Percentiles rank a stretch among this genome's conserved stretches.
phyloP scores from a whole-genome alignment of 345 rosid species.

The Erucastrum elatum region DNA sequence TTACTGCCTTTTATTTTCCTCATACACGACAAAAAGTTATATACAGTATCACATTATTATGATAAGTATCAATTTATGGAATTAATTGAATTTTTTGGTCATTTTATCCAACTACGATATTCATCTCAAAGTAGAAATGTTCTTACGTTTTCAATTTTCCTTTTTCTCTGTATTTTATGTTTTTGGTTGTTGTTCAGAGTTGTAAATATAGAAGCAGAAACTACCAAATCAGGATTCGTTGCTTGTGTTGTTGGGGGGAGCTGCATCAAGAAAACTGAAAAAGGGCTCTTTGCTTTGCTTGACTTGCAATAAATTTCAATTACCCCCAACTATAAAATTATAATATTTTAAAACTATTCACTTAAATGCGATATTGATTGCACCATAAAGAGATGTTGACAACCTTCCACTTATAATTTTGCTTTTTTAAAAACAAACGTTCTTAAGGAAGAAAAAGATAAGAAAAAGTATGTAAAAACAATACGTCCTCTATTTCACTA shows the following conservation, averaged over 20 bases:
- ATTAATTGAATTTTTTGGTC: neutral
- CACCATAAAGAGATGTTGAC: conserved; percentile 41
- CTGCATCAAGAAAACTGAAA: conserved; percentile 36
- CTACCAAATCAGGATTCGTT: conserved; percentile 18
- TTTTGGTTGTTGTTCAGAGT: conserved; percentile 7
- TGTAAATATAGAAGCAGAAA: conserved; percentile 20
- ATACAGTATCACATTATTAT: neutral
- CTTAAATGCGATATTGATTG: conserved; percentile 36
- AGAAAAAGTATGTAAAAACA: neutral
- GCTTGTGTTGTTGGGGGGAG: conserved; percentile 23
- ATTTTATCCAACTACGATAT: neutral
- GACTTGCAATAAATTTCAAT: conserved; percentile 44
- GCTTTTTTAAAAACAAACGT: conserved; percentile 12
- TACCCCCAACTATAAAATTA: conserved; percentile 27
- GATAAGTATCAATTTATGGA: neutral
- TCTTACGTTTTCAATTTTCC: neutral
- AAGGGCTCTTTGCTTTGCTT: conserved; percentile 35
- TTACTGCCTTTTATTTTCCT: conserved; percentile 3
- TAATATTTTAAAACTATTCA: neutral
- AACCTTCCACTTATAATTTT: conserved; percentile 31
- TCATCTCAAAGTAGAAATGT: neutral
- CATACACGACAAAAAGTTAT: neutral
- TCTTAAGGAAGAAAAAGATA: neutral
- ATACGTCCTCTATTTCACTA: neutral
- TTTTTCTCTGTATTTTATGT: neutral